phyloP scores from a whole-genome alignment of 2,329 filamentous ascomycete species.

The Ceratocystis smalleyi region DNA sequence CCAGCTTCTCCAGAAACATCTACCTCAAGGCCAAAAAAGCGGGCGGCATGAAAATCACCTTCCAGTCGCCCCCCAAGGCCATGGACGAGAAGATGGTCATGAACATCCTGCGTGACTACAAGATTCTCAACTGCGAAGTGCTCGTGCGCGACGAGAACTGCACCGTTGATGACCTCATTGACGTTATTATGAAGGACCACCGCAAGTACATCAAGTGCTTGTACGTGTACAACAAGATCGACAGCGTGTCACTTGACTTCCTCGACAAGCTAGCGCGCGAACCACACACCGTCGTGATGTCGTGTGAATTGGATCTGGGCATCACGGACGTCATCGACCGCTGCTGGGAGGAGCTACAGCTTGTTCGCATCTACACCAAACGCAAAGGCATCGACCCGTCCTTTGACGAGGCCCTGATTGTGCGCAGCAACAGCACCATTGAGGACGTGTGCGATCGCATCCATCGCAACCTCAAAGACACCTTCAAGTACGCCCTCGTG shows the following conservation, averaged over 20 bases:
- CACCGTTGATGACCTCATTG: conserved; percentile 96
- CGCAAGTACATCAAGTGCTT: conserved; percentile 89
- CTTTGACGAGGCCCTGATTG: conserved; percentile 84
- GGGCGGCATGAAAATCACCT: conserved; percentile 97
- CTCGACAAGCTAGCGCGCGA: conserved; percentile 84
- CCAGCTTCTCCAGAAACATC: conserved; percentile 53
- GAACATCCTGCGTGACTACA: conserved; percentile 96
- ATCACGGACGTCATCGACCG: conserved; percentile 86
- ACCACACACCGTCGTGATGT: conserved; percentile 91
- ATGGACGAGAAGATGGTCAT: conserved; percentile 96
- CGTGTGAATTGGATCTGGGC: conserved; percentile 86
- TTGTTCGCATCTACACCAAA: conserved; percentile 94
- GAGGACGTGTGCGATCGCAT: conserved; percentile 96
- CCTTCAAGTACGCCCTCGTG: conserved; percentile 95
- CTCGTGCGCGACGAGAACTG: conserved; percentile 87
- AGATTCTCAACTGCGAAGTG: conserved; percentile 94
- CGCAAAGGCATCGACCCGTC: conserved; percentile 81
- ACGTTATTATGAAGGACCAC: conserved; percentile 98
- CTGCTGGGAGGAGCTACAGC: conserved; percentile 80
- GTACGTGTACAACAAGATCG: conserved; percentile 99
- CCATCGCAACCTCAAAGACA: conserved; percentile 88
- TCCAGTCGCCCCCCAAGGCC: conserved; percentile 72
- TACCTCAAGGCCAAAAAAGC: conserved; percentile 93
- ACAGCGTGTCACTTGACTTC: conserved; percentile 83
- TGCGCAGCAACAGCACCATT: conserved; percentile 71